A percentile compares a stretch with the other conserved stretches of the same genome.
phyloP scores from a whole-genome alignment of 2,329 filamentous ascomycete genomes.

The Chrysoporthe deuterocubensis region DNA sequence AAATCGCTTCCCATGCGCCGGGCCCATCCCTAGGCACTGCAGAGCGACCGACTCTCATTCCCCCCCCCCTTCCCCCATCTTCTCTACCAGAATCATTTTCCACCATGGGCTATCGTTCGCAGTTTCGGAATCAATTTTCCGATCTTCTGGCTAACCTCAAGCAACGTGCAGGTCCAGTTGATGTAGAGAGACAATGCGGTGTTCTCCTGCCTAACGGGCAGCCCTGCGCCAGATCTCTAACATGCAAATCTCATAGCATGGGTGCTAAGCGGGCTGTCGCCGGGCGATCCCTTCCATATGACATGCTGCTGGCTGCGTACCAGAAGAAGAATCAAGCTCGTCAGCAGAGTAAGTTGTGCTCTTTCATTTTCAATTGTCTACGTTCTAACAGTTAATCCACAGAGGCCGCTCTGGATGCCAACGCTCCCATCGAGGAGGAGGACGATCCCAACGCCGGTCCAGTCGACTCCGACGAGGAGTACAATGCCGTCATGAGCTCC shows the following conservation, averaged over 20 bases:
- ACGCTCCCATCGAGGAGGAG: slow-evolving; percentile 86
- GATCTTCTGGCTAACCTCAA: background rate
- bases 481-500: slow-evolving; percentile 83
- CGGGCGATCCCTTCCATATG: slow-evolving; percentile 85
- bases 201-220: slow-evolving; percentile 84
- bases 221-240: slow-evolving; percentile 84
- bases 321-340: slow-evolving; percentile 99
- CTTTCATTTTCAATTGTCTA: background rate
- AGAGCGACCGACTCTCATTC: background rate
- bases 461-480: slow-evolving; percentile 94
- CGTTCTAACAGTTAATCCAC: slow-evolving; percentile 29
- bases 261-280: slow-evolving; percentile 88
- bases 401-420: slow-evolving; percentile 95
- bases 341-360: slow-evolving; percentile 76
- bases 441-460: slow-evolving; percentile 78
- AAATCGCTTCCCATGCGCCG: background rate
- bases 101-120: background rate
- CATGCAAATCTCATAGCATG: slow-evolving; percentile 96
- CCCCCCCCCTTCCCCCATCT: background rate
- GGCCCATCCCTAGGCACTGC: background rate
- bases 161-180: slow-evolving; percentile 70
- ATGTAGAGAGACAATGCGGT: slow-evolving; percentile 93
- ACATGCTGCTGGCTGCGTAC: slow-evolving; percentile 86
- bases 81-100: background rate
- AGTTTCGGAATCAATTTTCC: background rate